These are phyloP conservation scores for Rhizoclosmatium sp. DNA, from an alignment of 192 early-diverging fungal genomes.

Conservation along the genomic window DNA sequence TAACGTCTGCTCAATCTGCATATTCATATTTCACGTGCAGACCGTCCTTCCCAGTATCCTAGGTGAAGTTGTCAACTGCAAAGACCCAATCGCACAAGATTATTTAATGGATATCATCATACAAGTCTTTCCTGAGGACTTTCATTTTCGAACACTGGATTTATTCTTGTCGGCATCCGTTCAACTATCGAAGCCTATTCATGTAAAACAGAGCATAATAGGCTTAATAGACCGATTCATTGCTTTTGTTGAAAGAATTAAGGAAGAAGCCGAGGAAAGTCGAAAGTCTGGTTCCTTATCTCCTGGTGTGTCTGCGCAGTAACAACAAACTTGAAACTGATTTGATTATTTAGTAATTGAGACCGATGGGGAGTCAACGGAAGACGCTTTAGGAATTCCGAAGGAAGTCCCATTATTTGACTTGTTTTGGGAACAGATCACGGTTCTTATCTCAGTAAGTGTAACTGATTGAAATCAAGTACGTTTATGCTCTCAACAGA, in stretches of 20 bases:
- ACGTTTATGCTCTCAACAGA: slow-evolving; percentile 49
- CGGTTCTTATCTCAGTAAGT: slow-evolving; percentile 80
- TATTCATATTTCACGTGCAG: slow-evolving; percentile 39
- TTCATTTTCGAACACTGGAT: slow-evolving; percentile 90
- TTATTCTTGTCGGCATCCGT: slow-evolving; percentile 88
- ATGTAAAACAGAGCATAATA: slow-evolving; percentile 96
- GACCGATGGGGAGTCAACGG: no score
- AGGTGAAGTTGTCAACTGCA: slow-evolving; percentile 97
- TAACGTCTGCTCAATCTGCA: not conserved
- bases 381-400: slow-evolving; percentile 66
- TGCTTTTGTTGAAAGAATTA: slow-evolving; percentile 78
- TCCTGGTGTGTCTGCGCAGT: no score
- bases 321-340: no score
- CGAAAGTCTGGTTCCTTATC: not conserved
- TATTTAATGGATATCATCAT: slow-evolving; percentile 99
- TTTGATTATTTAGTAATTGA: no score
- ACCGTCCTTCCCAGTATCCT: slow-evolving; percentile 88
- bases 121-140: slow-evolving; percentile 97
- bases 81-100: slow-evolving; percentile 97
- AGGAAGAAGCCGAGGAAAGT: slow-evolving; percentile 43
- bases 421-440: slow-evolving; percentile 96
- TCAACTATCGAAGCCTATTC: slow-evolving; percentile 87
- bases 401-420: slow-evolving; percentile 89
- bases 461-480: not conserved
- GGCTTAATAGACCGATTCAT: slow-evolving; percentile 94